phyloP scores from a whole-genome alignment of 1,139 yeast genomes.

The Nakaseomyces bracarensis region DNA sequence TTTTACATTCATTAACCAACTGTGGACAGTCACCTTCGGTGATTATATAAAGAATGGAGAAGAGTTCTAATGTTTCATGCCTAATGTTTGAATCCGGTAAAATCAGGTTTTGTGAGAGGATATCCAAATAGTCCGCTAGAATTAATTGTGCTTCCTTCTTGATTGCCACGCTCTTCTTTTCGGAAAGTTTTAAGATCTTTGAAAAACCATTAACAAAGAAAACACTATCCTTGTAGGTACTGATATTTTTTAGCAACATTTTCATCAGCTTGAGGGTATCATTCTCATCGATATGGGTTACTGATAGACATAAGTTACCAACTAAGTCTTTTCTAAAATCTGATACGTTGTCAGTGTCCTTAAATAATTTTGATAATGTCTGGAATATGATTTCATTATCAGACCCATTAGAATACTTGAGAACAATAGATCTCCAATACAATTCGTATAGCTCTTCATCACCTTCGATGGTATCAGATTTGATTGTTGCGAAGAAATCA shows the following conservation, averaged over 20 bases:
- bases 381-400: neutral
- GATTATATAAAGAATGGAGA: conserved; percentile 31
- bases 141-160: neutral
- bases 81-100: conserved; percentile 45
- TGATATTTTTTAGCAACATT: conserved; percentile 11
- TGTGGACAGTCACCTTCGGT: conserved; percentile 33
- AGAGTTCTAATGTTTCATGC: conserved; percentile 38
- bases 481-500: neutral
- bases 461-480: conserved; percentile 4
- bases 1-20: conserved; percentile 38
- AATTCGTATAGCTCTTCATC: conserved; percentile 30
- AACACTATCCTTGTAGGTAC: conserved; percentile 16
- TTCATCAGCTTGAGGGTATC: conserved; percentile 9
- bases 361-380: conserved; percentile 6
- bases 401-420: conserved; percentile 15
- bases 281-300: conserved; percentile 9
- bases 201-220: conserved; percentile 23
- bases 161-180: neutral
- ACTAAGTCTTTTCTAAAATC: conserved; percentile 26
- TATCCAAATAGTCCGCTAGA: conserved; percentile 7
- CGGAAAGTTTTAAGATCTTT: conserved; percentile 12
- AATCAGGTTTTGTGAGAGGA: conserved; percentile 35
- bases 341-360: conserved; percentile 6
- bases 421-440: conserved; percentile 29
- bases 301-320: conserved; percentile 18